These are phyloP conservation scores for Tolypocladium pustulatum DNA, from an alignment of 2,329 filamentous ascomycete species.

Conservation along the genomic window DNA sequence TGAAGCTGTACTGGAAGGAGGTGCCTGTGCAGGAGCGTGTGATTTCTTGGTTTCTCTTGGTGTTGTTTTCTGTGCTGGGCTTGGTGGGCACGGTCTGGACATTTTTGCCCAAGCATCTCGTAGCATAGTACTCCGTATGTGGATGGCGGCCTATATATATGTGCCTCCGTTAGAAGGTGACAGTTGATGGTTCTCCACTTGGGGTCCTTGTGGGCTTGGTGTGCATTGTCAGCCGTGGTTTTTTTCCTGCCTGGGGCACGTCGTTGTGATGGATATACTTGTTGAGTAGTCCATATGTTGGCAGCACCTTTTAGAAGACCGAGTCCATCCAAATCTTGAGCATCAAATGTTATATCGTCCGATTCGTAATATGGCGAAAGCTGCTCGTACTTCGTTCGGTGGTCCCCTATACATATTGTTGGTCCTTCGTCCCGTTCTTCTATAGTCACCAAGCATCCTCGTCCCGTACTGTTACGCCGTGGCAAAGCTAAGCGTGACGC, in stretches of 20 bases:
- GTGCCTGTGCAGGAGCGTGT: constrained; percentile 53
- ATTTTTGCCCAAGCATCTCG: constrained; percentile 68
- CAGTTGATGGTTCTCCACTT: neutral
- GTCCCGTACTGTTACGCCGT: neutral
- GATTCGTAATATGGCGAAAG: too few relatives aligned
- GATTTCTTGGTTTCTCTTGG: constrained; percentile 58
- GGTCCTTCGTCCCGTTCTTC: neutral
- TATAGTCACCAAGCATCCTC: neutral
- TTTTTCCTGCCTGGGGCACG: neutral
- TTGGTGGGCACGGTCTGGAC: constrained; percentile 76
- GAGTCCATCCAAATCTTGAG: neutral
- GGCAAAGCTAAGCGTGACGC: neutral
- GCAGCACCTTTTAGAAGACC: neutral
- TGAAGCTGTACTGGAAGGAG: constrained; percentile 76
- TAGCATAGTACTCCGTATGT: constrained; percentile 29
- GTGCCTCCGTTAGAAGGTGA: neutral
- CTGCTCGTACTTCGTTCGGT: neutral
- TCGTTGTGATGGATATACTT: neutral
- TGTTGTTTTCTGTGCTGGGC: constrained; percentile 59
- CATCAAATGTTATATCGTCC: too few relatives aligned
- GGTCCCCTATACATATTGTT: too few relatives aligned
- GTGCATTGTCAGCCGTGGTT: neutral
- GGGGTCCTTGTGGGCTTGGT: neutral
- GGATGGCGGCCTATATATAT: neutral
- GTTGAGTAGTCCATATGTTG: neutral